A percentile compares a stretch with the other conserved stretches of the same genome.
Evolutionary conservation across 2,329 filamentous ascomycete genomes (phyloP).

Genomic region (Epichloe brachyelytri): DNA sequence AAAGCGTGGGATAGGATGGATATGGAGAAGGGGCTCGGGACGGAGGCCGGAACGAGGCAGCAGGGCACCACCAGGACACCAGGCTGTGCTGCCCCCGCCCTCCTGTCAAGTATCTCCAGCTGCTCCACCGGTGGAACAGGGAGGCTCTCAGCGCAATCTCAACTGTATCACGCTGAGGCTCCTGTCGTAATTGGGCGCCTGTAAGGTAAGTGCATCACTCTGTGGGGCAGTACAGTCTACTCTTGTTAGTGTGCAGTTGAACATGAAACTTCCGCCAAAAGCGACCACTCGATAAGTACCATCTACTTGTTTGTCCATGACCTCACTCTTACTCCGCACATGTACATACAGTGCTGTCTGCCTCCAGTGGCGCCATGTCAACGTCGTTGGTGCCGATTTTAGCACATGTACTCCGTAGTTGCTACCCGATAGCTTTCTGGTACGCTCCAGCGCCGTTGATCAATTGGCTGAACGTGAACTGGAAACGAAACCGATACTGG

Average conservation of each 20-base stretch:
- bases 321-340: background rate
- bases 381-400: no score
- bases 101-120: background rate
- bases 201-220: background rate
- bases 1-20: slow-evolving; percentile 18
- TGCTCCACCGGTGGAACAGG: background rate
- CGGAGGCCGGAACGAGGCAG: slow-evolving; percentile 11
- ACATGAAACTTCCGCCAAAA: background rate
- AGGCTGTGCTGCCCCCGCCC: background rate
- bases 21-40: slow-evolving; percentile 19
- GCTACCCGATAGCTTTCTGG: background rate
- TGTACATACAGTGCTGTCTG: no score
- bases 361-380: background rate
- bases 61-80: background rate
- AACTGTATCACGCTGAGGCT: background rate
- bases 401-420: background rate
- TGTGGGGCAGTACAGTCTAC: background rate
- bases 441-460: no score
- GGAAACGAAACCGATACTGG: no score
- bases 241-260: background rate
- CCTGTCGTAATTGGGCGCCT: background rate
- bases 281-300: background rate
- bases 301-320: background rate
- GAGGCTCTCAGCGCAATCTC: background rate
- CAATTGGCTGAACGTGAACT: no score